Base-by-base conservation (phyloP, 352 stramenopile genomes). In the Pythium coloratum region DNA sequence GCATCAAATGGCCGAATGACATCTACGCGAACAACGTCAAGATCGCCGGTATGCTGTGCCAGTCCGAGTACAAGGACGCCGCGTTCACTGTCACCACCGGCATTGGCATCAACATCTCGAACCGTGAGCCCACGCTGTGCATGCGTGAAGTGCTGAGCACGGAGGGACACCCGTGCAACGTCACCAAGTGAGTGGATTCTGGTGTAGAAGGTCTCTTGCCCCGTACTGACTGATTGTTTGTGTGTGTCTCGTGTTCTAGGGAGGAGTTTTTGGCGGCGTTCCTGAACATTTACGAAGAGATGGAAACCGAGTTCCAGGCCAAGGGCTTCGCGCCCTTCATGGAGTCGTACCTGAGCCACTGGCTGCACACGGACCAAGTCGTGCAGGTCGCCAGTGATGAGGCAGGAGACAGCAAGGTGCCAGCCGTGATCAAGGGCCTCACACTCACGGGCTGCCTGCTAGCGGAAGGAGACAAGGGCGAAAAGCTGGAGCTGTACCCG, bases 1-100 rank as follows among this genome's bases (percentile, higher is more conserved):
- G 77, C 64, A 97, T 97, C 80, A 97, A 97, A 72, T 97, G 90
- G 90, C 90, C 90, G 26, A 97, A 97, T 69, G 90, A 97, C 72
- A 96, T 97, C 42, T 97, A 97, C 73, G 89, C 84, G 33, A 77
- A 95, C 66, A 83, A 84, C 59, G 78, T 89, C 76, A 97, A 97
- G 74, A 95, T 97, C 66, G 88, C 85, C 65, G 90, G 90, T 38
- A 95, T 97, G 57, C 69, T 97, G 26, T 97, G 89, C 67, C 90
- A 97, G 70, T 96, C 88, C 46, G 84, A 94, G 72, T 96, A 87
- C 71, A 74, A 76, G 44, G 77, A 96, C 68, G 78, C 82, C 42
- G 72, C 75, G 54, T 97, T 96, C 72, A 81, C 73, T 36, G 82
- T 97, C 63, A 97, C 88, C 26, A 96, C 89, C 32, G 88, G 90